phyloP scores from a whole-genome alignment of 257 asterid genomes.

The Gentiana straminea region DNA sequence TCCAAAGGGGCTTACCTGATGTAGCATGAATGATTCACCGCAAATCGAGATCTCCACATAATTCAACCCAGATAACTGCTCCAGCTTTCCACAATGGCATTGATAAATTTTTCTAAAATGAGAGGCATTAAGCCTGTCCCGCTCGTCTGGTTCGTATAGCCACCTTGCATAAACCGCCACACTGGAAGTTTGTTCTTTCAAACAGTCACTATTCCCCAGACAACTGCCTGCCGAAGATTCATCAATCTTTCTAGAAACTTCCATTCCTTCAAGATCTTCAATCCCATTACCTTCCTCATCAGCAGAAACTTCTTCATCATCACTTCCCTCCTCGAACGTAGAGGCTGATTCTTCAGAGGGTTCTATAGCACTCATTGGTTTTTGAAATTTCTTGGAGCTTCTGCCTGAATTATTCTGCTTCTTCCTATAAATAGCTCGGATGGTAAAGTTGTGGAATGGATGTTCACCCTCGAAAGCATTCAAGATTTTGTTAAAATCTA shows the following conservation, averaged over 20 bases:
- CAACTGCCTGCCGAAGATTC: constrained; percentile 9
- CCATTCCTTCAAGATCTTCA: constrained; percentile 24
- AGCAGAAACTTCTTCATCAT: constrained; percentile 28
- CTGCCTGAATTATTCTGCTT: constrained; percentile 32
- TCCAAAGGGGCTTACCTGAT: constrained; percentile 51
- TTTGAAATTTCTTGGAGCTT: constrained; percentile 18
- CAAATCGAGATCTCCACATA: constrained; percentile 66
- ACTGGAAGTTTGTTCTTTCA: constrained; percentile 21
- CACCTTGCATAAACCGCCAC: constrained; percentile 58
- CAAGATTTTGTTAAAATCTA: constrained; percentile 58
- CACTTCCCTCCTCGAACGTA: constrained; percentile 26
- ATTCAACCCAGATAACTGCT: constrained; percentile 43
- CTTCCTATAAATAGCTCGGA: constrained; percentile 75
- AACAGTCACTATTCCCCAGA: constrained; percentile 14
- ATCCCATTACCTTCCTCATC: constrained; percentile 39
- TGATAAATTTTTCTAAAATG: constrained; percentile 79
- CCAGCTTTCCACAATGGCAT: constrained; percentile 70
- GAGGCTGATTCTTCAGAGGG: constrained; percentile 22
- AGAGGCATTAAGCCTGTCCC: constrained; percentile 61
- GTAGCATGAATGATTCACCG: constrained; percentile 98
- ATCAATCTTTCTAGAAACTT: constrained; percentile 16
- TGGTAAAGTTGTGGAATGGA: constrained; percentile 91
- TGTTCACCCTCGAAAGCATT: constrained; percentile 87
- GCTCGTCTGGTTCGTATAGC: constrained; percentile 77
- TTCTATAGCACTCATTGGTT: constrained; percentile 16